Conservation (phyloP, 1,139 yeast genomes). For the Hansenula sp. region DNA sequence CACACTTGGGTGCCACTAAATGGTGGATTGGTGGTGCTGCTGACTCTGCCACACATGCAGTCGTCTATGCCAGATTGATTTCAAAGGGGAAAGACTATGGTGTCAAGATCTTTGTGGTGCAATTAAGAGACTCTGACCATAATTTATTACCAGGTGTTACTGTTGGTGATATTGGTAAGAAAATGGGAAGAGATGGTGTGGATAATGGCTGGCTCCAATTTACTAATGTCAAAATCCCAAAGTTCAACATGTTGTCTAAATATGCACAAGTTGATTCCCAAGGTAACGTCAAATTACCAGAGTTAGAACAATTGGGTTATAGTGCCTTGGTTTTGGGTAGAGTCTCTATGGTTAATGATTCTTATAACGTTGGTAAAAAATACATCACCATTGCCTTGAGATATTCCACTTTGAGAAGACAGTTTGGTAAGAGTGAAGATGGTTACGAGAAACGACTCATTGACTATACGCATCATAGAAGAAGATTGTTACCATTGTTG, state of each 20-base stretch:
- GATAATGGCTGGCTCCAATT: slow-evolving; percentile 96
- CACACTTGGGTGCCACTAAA: slow-evolving; percentile 86
- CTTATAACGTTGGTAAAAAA: slow-evolving; percentile 73
- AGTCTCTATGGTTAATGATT: slow-evolving; percentile 83
- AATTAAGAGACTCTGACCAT: slow-evolving; percentile 71
- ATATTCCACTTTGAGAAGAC: slow-evolving; percentile 88
- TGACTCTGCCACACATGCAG: slow-evolving; percentile 82
- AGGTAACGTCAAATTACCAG: slow-evolving; percentile 57
- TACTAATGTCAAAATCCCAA: slow-evolving; percentile 73
- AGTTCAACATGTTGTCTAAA: slow-evolving; percentile 76
- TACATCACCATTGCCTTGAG: slow-evolving; percentile 80
- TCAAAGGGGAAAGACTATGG: slow-evolving; percentile 84
- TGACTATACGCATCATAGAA: slow-evolving; percentile 84
- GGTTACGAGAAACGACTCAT: slow-evolving; percentile 57
- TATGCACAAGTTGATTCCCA: slow-evolving; percentile 71
- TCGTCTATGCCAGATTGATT: slow-evolving; percentile 75
- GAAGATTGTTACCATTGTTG: slow-evolving; percentile 73
- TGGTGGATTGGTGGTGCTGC: slow-evolving; percentile 99
- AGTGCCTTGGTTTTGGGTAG: slow-evolving; percentile 85
- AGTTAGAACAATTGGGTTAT: slow-evolving; percentile 76
- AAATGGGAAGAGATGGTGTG: slow-evolving; percentile 79
- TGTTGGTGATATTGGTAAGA: slow-evolving; percentile 88
- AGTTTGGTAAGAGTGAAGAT: slow-evolving; percentile 50
- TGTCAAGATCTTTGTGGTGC: slow-evolving; percentile 85
- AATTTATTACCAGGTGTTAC: slow-evolving; percentile 71